Evolutionary conservation across 2,329 filamentous ascomycete genomes (phyloP).

Genomic region (Biscogniauxia sp.): DNA sequence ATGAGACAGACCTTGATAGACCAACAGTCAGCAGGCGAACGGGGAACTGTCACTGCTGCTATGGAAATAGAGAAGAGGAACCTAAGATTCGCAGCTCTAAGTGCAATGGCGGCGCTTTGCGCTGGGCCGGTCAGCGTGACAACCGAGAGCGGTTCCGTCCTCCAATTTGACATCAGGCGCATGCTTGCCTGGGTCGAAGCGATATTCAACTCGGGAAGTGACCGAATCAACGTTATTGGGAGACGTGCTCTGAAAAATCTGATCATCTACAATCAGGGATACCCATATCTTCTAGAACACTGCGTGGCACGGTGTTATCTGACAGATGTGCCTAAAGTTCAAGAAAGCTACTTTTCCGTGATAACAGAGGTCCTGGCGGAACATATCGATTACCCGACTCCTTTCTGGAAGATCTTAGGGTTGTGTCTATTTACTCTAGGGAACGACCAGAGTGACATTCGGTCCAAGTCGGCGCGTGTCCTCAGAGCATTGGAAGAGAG

Average conservation of each 20-base stretch:
- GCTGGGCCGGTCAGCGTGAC: slow-evolving; percentile 81
- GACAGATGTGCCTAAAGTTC: slow-evolving; percentile 73
- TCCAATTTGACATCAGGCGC: slow-evolving; percentile 87
- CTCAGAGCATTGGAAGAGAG: slow-evolving; percentile 79
- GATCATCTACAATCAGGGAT: slow-evolving; percentile 85
- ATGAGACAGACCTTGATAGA: slow-evolving; percentile 85
- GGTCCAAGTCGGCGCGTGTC: slow-evolving; percentile 81
- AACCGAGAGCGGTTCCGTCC: slow-evolving; percentile 80
- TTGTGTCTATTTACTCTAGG: slow-evolving; percentile 90
- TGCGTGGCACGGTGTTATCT: slow-evolving; percentile 91
- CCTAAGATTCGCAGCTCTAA: slow-evolving; percentile 83
- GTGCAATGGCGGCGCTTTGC: slow-evolving; percentile 92
- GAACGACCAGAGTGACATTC: slow-evolving; percentile 83
- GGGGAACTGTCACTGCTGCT: slow-evolving; percentile 76
- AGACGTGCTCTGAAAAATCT: slow-evolving; percentile 85
- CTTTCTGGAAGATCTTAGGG: slow-evolving; percentile 88
- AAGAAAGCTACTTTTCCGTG: slow-evolving; percentile 94
- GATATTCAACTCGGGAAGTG: slow-evolving; percentile 89
- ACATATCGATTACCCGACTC: slow-evolving; percentile 74
- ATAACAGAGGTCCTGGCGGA: slow-evolving; percentile 84
- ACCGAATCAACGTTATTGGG: slow-evolving; percentile 88
- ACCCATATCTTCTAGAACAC: slow-evolving; percentile 80
- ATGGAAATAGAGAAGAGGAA: slow-evolving; percentile 98
- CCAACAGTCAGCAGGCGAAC: slow-evolving; percentile 72
- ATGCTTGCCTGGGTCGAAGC: slow-evolving; percentile 95